phyloP scores from a whole-genome alignment of 306 rosid species.

The Vigna hirtella region DNA sequence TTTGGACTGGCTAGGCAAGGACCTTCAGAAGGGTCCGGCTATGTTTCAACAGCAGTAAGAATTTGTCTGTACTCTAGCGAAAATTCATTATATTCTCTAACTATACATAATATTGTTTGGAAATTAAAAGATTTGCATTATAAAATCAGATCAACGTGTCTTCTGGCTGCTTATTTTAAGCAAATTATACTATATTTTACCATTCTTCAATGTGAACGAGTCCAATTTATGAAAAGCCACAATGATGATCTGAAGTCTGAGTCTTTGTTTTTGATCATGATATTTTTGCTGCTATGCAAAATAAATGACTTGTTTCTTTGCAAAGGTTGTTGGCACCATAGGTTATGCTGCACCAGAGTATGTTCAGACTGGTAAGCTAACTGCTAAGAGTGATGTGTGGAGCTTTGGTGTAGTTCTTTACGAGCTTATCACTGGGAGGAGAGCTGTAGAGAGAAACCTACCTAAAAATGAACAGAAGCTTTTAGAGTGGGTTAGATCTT shows the following conservation, averaged over 20 bases:
- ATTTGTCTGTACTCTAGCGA: constrained; percentile 25
- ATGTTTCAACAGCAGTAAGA: constrained; percentile 90
- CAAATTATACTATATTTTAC: constrained; percentile 13
- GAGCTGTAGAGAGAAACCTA: constrained; percentile 93
- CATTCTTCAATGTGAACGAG: constrained; percentile 20
- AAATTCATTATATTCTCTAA: constrained; percentile 23
- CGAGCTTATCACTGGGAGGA: constrained; percentile 95
- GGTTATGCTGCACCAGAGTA: constrained; percentile 99
- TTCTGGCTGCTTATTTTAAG: constrained; percentile 5
- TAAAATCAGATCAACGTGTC: constrained; percentile 28
- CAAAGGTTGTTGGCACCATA: constrained; percentile 92
- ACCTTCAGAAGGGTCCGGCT: constrained; percentile 83
- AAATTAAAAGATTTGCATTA: constrained; percentile 26
- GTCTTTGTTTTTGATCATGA: constrained; percentile 22
- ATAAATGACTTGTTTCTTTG: constrained; percentile 46
- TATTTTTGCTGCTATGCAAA: constrained; percentile 27
- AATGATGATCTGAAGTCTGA: constrained; percentile 27
- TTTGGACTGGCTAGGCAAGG: constrained; percentile 99
- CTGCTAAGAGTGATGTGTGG: constrained; percentile 96
- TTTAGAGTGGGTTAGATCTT: constrained; percentile 92
- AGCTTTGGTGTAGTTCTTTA: constrained; percentile 95
- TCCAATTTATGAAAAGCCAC: constrained; percentile 17
- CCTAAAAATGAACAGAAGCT: constrained; percentile 93
- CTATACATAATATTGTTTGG: constrained; percentile 9
- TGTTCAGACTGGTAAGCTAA: constrained; percentile 89